Conservation (phyloP, 352 stramenopile species). For the Phytophthora chlamydospora region DNA sequence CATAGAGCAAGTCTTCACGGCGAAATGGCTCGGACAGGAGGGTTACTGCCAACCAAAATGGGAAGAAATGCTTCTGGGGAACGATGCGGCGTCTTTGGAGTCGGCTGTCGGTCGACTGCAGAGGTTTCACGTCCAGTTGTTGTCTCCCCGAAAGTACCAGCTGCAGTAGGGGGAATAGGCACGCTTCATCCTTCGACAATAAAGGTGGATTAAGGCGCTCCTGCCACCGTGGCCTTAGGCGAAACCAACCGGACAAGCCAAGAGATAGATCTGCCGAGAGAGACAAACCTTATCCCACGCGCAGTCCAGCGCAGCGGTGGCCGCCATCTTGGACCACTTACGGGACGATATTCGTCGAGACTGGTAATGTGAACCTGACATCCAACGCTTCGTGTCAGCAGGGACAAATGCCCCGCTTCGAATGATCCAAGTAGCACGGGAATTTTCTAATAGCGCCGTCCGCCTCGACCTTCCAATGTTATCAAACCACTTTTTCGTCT, state of each 20-base stretch:
- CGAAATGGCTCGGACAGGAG: constrained; percentile 10
- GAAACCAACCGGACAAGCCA: constrained; percentile 15
- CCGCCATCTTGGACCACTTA: background rate
- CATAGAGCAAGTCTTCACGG: constrained; percentile 13
- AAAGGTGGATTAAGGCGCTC: background rate
- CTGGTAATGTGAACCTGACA: background rate
- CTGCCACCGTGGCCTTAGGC: background rate
- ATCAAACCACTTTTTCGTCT: constrained; percentile 1
- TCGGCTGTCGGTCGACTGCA: background rate
- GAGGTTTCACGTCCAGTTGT: background rate
- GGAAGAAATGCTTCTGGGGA: constrained; percentile 4
- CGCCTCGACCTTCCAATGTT: too few relatives aligned
- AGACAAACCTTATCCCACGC: constrained; percentile 3
- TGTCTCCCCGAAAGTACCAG: constrained; percentile 9
- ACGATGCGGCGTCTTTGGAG: background rate
- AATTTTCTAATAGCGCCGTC: background rate
- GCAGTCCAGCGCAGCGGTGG: too few relatives aligned
- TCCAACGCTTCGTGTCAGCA: background rate
- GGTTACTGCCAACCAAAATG: constrained; percentile 13
- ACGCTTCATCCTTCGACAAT: too few relatives aligned
- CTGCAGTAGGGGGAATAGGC: background rate
- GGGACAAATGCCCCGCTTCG: constrained; percentile 1
- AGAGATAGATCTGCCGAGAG: constrained; percentile 2
- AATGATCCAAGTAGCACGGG: constrained; percentile 14
- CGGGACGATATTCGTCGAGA: background rate